Evolutionary conservation across 108 stramenopile genomes (phyloP), one percentile per base, ranked within the genome.

Genomic region (Schizochytrium sp.): DNA sequence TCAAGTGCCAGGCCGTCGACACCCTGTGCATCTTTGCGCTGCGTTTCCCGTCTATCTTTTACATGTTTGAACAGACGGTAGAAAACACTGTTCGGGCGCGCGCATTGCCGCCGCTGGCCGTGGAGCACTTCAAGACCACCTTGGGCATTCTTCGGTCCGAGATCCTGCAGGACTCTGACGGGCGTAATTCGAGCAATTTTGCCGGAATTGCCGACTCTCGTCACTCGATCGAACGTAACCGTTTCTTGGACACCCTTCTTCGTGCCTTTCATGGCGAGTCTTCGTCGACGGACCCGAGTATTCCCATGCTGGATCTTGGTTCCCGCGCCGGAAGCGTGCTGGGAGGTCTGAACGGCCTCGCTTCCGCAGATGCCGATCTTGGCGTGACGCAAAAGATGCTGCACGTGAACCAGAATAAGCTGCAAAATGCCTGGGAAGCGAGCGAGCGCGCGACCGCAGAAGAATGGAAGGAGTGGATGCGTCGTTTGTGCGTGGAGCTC

Each of bases 381-480:
- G 60, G 19, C 45, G 90, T 21, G 16, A 60, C n/a, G 10, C 55
- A 57, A 19, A 88, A 83, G 16, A 90, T 72, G 90, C 72, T 91
- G 87, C 90, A 89, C 60, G 94, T 93, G 87, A 95, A 96, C 89
- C 92, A 96, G 88, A 48, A 60, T 2, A 90, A 96, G 69, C 93
- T 99, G 59, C 92, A 96, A 60, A 91, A 93, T 87, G 93, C 97
- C 29, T 98, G 99, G 98, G 96, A 98, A 89, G 97, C 97, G 43
- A 93, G 95, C 3, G 96, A 97, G 89, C 92, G 95, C 58, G 90
- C 93, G 16, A 96, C 99, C 5, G 89, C 95, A 58, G 97, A 97
- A 48, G 99, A 99, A 90, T 99, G 98, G 98, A 94, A 94, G 72
- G 97, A 98, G 89, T 99, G 99, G 99, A 96, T 98, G 93, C 92